These are phyloP conservation scores for Cordia subcordata DNA, from an alignment of 257 asterid species.

Conservation along the genomic window DNA sequence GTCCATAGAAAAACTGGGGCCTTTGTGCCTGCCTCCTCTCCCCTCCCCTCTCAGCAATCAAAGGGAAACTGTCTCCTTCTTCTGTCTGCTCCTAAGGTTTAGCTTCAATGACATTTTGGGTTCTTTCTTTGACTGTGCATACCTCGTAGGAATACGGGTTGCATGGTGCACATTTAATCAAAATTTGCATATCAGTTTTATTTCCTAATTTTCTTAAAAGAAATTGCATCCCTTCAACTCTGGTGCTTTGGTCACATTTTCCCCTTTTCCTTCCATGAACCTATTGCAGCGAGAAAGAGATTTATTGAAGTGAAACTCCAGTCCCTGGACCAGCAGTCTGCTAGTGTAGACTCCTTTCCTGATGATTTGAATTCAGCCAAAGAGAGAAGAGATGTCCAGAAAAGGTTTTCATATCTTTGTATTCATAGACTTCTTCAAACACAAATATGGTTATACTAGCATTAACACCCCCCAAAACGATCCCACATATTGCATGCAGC, in stretches of 20 bases:
- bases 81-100: too few relatives aligned
- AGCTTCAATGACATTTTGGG: not conserved
- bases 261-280: not conserved
- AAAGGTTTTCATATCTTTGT: conserved; percentile 42
- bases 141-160: too few relatives aligned
- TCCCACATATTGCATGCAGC: conserved; percentile 40
- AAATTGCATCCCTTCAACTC: not conserved
- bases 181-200: not conserved
- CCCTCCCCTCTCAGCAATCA: too few relatives aligned
- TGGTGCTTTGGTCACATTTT: not conserved
- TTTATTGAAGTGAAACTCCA: conserved; percentile 75
- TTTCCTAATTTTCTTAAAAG: not conserved
- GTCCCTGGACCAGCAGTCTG: conserved; percentile 60
- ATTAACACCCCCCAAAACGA: not conserved
- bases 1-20: too few relatives aligned
- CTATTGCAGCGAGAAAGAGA: conserved; percentile 67
- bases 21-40: too few relatives aligned
- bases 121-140: too few relatives aligned
- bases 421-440: not conserved
- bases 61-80: too few relatives aligned
- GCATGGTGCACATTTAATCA: not conserved
- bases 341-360: conserved; percentile 57
- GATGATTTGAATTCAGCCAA: conserved; percentile 53
- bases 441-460: not conserved
- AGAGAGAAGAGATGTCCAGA: conserved; percentile 58